These are phyloP conservation scores for Adansonia grandidieri DNA, from an alignment of 441 rosid species.

Conservation along the genomic window DNA sequence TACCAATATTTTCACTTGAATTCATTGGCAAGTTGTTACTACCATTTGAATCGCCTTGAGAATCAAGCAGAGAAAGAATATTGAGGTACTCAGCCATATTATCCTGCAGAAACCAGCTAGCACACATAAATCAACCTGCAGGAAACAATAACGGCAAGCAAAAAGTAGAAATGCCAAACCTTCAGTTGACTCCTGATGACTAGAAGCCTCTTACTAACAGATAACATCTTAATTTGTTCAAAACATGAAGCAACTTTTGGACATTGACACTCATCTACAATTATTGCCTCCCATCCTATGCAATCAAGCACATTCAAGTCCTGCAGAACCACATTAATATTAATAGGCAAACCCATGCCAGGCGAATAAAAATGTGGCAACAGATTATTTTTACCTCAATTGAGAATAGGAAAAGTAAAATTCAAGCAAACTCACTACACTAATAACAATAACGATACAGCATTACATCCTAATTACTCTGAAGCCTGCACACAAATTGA, in stretches of 20 bases:
- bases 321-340: constrained; percentile 44
- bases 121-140: constrained; percentile 21
- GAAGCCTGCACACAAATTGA: neutral
- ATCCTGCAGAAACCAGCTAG: constrained; percentile 48
- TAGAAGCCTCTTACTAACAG: constrained; percentile 50
- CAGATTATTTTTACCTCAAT: neutral
- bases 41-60: constrained; percentile 24
- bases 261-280: constrained; percentile 59
- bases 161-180: constrained; percentile 41
- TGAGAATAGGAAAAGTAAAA: neutral
- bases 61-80: constrained; percentile 45
- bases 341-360: constrained; percentile 6
- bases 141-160: constrained; percentile 13
- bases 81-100: constrained; percentile 37
- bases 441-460: constrained; percentile 17
- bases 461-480: constrained; percentile 7
- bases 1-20: constrained; percentile 37
- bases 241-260: constrained; percentile 33
- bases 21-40: constrained; percentile 28
- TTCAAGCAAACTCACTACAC: neutral
- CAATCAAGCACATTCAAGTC: constrained; percentile 43
- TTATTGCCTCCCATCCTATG: constrained; percentile 54
- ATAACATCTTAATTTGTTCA: constrained; percentile 47
- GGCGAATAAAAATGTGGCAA: constrained; percentile 8
- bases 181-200: constrained; percentile 53